Evolutionary conservation across 345 rosid species (phyloP).

Genomic region (Eucalyptus regnans): DNA sequence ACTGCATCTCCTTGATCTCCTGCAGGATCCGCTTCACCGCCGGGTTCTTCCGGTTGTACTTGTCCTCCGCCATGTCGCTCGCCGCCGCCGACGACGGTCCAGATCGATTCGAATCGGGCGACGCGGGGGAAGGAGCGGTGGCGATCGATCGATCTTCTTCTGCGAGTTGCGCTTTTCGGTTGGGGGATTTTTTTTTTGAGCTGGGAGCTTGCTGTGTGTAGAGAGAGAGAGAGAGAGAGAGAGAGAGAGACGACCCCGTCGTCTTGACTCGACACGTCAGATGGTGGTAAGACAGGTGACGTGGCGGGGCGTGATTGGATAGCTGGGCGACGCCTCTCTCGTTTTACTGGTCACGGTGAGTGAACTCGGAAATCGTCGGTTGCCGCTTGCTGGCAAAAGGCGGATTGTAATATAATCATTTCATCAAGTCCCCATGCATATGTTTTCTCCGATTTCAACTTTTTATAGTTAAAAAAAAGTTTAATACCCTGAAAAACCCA

Average conservation of each 20-base stretch:
- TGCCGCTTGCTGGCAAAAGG: not conserved
- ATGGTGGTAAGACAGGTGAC: slow-evolving; percentile 6
- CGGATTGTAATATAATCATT: not conserved
- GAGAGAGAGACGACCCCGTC: not conserved
- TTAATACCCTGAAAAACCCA: no score
- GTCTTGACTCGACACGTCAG: not conserved
- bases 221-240: not conserved
- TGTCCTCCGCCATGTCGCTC: slow-evolving; percentile 61
- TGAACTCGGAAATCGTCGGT: not conserved
- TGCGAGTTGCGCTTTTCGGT: not conserved
- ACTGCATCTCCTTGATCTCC: slow-evolving; percentile 99
- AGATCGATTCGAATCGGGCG: not conserved
- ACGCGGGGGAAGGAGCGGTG: not conserved
- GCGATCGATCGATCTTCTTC: not conserved
- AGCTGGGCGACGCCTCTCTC: not conserved
- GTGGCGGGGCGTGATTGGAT: slow-evolving; percentile 16
- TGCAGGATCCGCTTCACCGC: slow-evolving; percentile 95
- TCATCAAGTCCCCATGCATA: not conserved
- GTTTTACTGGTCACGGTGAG: not conserved
- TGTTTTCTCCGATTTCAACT: no score
- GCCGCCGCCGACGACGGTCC: not conserved
- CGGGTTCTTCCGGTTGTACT: slow-evolving; percentile 82
- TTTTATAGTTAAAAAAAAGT: no score
- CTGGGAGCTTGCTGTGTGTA: not conserved
- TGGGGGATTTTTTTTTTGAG: not conserved